Conservation (phyloP, 2,329 filamentous ascomycete species). For the Ploettnerulaceae sp. region DNA sequence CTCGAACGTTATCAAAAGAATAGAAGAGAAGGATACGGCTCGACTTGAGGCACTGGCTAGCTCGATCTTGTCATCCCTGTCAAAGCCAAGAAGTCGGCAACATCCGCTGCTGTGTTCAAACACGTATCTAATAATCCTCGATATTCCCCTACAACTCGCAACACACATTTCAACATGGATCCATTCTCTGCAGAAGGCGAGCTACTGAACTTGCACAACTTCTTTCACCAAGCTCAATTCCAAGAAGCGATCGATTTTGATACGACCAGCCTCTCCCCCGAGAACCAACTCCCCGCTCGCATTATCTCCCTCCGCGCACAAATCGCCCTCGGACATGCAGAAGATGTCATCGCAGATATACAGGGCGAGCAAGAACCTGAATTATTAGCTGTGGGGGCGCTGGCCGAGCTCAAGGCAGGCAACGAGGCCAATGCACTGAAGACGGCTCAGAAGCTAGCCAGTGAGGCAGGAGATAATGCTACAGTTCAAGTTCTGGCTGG, state of each 20-base stretch:
- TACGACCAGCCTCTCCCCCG: constrained; percentile 68
- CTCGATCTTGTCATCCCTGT: not conserved
- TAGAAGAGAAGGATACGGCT: not conserved
- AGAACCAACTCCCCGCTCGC: constrained; percentile 72
- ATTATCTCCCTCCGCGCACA: constrained; percentile 77
- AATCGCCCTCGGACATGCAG: constrained; percentile 74
- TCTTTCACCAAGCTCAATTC: constrained; percentile 79
- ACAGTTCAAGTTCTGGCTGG: constrained; percentile 77
- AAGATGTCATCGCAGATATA: constrained; percentile 66
- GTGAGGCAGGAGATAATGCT: constrained; percentile 64
- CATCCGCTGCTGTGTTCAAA: constrained; percentile 8
- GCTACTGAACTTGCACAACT: constrained; percentile 65
- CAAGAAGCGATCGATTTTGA: constrained; percentile 82
- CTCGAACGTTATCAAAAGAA: not conserved
- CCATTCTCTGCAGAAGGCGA: constrained; percentile 68
- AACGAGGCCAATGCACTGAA: constrained; percentile 57
- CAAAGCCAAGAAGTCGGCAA: constrained; percentile 1
- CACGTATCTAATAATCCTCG: constrained; percentile 20
- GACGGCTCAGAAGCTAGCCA: constrained; percentile 61
- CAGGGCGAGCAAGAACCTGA: constrained; percentile 64
- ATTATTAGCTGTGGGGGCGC: constrained; percentile 68
- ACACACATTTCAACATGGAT: constrained; percentile 47
- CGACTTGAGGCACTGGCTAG: not conserved
- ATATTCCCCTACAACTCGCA: constrained; percentile 6
- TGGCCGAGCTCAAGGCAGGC: constrained; percentile 63